Evolutionary conservation across 2,329 filamentous ascomycete genomes (phyloP).

Genomic region (Hymenoscyphus albidus): DNA sequence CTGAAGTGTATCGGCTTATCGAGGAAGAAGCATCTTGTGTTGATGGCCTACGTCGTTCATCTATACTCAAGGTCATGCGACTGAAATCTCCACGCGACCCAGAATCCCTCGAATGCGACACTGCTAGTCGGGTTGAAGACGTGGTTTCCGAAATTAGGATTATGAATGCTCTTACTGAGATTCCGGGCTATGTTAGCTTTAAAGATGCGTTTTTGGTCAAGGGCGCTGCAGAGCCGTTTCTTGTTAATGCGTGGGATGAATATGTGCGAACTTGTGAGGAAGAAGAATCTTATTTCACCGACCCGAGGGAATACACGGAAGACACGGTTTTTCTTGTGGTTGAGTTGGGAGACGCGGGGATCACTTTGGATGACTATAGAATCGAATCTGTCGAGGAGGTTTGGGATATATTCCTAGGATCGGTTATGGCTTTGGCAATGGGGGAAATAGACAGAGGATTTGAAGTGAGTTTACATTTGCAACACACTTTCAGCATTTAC

Average conservation of each 20-base stretch:
- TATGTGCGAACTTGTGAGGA: constrained; percentile 35
- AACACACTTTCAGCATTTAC: not conserved
- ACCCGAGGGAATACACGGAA: constrained; percentile 55
- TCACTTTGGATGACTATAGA: constrained; percentile 55
- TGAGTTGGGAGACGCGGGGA: constrained; percentile 60
- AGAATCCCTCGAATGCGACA: constrained; percentile 19
- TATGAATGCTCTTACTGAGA: constrained; percentile 60
- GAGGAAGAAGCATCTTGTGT: not conserved
- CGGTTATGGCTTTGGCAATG: constrained; percentile 56
- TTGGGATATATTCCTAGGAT: constrained; percentile 61
- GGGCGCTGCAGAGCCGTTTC: constrained; percentile 49
- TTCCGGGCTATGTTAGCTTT: constrained; percentile 63
- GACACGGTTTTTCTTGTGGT: constrained; percentile 58
- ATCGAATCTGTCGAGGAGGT: constrained; percentile 48
- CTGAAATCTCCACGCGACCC: constrained; percentile 38
- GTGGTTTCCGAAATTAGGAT: constrained; percentile 58
- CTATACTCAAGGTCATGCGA: constrained; percentile 62
- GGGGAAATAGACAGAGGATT: constrained; percentile 57
- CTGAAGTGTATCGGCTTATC: constrained; percentile 61
- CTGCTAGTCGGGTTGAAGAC: constrained; percentile 39
- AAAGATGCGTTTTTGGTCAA: constrained; percentile 60
- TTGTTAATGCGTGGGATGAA: constrained; percentile 57
- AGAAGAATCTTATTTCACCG: constrained; percentile 55
- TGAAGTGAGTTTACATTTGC: constrained; percentile 44
- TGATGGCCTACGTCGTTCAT: constrained; percentile 48